Evolutionary conservation across 2,329 filamentous ascomycete genomes (phyloP).

Genomic region (Fusarium sp.): DNA sequence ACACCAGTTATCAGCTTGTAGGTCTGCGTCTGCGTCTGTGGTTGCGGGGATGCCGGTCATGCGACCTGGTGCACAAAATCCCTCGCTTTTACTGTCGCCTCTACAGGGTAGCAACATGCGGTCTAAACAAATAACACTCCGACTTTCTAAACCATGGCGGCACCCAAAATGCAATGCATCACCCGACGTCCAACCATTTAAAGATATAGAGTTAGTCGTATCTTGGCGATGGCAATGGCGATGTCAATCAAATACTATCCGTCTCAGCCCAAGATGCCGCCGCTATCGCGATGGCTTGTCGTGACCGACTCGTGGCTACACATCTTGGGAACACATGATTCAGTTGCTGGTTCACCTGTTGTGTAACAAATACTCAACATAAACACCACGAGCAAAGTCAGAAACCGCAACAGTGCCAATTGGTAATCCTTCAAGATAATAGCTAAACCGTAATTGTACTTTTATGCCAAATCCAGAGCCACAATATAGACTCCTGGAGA

Average conservation of each 20-base stretch:
- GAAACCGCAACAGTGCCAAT: neutral
- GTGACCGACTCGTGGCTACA: conserved; percentile 11
- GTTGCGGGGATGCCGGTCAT: conserved; percentile 19
- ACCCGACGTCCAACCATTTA: conserved; percentile 7
- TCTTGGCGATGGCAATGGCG: neutral
- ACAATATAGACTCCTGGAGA: conserved; percentile 5
- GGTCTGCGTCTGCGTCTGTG: too few relatives aligned
- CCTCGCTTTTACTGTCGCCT: conserved; percentile 21
- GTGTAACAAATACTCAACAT: conserved; percentile 6
- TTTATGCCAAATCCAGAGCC: conserved; percentile 3
- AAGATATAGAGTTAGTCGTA: conserved; percentile 2
- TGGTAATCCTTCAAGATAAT: neutral
- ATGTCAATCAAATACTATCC: neutral
- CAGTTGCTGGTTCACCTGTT: conserved; percentile 27
- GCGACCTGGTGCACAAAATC: conserved; percentile 13
- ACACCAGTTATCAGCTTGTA: neutral
- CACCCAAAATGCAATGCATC: conserved; percentile 2
- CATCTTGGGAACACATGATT: conserved; percentile 18
- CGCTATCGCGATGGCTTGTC: conserved; percentile 2
- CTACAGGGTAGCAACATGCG: conserved; percentile 19
- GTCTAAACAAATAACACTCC: neutral
- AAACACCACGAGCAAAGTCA: conserved; percentile 6
- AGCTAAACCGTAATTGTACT: conserved; percentile 6
- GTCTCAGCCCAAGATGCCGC: neutral
- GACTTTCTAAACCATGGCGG: neutral